phyloP scores from a whole-genome alignment of 306 rosid genomes.

The Geum urbanum region DNA sequence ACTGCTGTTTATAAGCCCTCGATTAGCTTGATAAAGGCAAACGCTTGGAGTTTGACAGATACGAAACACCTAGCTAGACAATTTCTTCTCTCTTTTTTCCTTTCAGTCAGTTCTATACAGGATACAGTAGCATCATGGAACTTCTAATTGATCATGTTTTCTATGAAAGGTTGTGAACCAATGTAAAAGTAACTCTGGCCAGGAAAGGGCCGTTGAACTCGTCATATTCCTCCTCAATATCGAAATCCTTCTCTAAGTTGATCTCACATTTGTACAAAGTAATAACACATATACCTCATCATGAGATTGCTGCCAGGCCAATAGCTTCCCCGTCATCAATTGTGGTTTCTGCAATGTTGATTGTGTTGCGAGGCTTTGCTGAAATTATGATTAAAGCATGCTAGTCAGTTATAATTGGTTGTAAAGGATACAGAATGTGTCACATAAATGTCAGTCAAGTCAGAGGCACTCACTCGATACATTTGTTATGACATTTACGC shows the following conservation, averaged over 20 bases:
- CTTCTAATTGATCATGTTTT: not conserved
- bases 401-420: not conserved
- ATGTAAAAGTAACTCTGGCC: slow-evolving; percentile 3
- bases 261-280: slow-evolving; percentile 72
- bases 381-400: slow-evolving; percentile 23
- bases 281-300: slow-evolving; percentile 32
- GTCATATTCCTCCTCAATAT: not conserved
- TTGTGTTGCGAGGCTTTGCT: slow-evolving; percentile 67
- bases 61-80: not conserved
- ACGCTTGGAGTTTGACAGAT: not conserved
- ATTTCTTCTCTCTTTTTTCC: not conserved
- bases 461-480: slow-evolving; percentile 64
- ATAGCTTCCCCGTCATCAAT: slow-evolving; percentile 61
- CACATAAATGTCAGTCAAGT: not conserved
- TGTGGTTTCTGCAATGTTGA: slow-evolving; percentile 48
- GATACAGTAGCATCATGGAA: not conserved
- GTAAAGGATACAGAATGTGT: slow-evolving; percentile 12
- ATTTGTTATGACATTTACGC: slow-evolving; percentile 78
- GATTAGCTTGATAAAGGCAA: not conserved
- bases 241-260: not conserved
- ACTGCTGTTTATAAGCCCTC: not conserved
- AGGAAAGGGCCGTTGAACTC: slow-evolving; percentile 10
- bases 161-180: slow-evolving; percentile 6
- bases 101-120: not conserved
- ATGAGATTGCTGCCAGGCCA: slow-evolving; percentile 76